phyloP scores from a whole-genome alignment of 805 yeast genomes.

The Tetrapisispora fleetii region DNA sequence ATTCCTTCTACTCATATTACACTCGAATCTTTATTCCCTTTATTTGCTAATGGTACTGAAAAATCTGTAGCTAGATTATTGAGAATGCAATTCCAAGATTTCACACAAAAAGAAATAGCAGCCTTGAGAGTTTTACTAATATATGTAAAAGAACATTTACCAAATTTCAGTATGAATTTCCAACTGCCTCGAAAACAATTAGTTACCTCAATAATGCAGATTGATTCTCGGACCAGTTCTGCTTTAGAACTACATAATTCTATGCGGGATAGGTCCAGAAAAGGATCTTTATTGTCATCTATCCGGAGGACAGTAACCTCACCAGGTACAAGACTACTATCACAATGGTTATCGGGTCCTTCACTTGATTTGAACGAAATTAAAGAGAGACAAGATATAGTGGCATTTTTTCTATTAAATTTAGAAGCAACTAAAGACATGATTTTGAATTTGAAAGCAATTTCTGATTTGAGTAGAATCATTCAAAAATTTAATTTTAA shows the following conservation, averaged over 20 bases:
- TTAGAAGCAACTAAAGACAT: conserved; percentile 24
- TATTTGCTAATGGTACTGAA: conserved; percentile 27
- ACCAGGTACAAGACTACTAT: conserved; percentile 70
- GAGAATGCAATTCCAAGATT: conserved; percentile 18
- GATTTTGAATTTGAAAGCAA: conserved; percentile 32
- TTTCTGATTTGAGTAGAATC: conserved; percentile 51
- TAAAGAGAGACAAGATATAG: conserved; percentile 42
- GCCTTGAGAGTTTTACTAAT: conserved; percentile 56
- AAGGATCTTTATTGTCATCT: conserved; percentile 63
- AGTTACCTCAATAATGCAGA: conserved; percentile 49
- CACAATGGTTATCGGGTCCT: conserved; percentile 79
- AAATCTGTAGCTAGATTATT: conserved; percentile 20
- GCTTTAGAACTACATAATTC: conserved; percentile 64
- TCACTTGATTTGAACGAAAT: conserved; percentile 51
- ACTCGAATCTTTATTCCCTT: conserved; percentile 29
- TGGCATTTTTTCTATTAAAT: conserved; percentile 34
- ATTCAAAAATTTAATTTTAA: conserved; percentile 49
- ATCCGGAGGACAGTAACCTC: conserved; percentile 68
- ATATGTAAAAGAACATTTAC: conserved; percentile 67
- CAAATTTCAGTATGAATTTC: conserved; percentile 52
- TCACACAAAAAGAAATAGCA: conserved; percentile 41
- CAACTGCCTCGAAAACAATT: conserved; percentile 55
- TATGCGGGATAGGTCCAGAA: conserved; percentile 43
- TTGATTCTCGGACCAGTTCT: conserved; percentile 70
- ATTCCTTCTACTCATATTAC: conserved; percentile 34